Conservation (phyloP, 2,329 filamentous ascomycete species). For the Parascedosporium putredinis region DNA sequence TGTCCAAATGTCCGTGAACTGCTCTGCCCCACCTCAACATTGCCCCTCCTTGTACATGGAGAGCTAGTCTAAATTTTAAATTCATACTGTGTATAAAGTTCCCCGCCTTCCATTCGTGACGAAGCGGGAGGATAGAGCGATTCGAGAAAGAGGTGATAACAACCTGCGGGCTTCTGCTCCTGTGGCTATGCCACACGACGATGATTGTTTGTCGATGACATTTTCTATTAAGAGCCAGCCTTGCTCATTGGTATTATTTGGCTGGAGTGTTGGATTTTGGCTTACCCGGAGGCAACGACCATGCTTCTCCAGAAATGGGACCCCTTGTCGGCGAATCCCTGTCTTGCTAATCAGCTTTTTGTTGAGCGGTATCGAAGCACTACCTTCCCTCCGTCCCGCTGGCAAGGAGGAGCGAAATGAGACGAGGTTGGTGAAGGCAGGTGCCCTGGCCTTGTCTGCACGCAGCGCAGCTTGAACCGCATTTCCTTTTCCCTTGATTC, state of each 20-base stretch:
- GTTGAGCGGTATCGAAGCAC: not conserved
- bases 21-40: conserved; percentile 6
- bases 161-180: too few species aligned
- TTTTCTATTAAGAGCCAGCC: too few species aligned
- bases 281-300: not conserved
- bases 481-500: not conserved
- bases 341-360: not conserved
- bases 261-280: too few species aligned
- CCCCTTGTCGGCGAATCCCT: not conserved
- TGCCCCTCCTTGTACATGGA: not conserved
- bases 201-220: too few species aligned
- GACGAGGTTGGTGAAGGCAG: not conserved
- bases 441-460: not conserved
- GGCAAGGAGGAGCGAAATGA: not conserved
- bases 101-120: not conserved
- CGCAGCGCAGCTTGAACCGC: not conserved
- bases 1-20: not conserved
- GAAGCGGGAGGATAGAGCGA: not conserved
- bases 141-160: too few species aligned
- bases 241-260: too few species aligned
- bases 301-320: not conserved
- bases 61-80: not conserved
- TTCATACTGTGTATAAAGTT: not conserved
- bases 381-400: not conserved
- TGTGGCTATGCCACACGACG: too few species aligned